A percentile compares a stretch with the other conserved stretches of the same genome.
Evolutionary conservation across 129 eudicot species (phyloP).

Genomic region (Flaveria sonorensis): DNA sequence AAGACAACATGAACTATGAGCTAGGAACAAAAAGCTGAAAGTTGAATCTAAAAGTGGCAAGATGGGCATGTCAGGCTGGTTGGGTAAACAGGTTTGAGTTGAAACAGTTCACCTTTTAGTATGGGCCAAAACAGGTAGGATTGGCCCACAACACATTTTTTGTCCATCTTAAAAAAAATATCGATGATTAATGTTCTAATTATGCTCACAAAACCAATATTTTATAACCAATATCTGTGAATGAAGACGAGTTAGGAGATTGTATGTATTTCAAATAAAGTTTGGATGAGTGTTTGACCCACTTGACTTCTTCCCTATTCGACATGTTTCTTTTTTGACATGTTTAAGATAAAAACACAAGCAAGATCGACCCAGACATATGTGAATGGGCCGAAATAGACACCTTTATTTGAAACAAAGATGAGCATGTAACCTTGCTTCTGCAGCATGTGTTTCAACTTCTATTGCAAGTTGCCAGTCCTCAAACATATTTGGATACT

Average conservation of each 20-base stretch:
- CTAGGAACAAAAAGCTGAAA: neutral
- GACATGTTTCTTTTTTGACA: neutral
- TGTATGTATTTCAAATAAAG: neutral
- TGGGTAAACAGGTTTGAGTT: neutral
- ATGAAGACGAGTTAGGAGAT: neutral
- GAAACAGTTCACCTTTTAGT: neutral
- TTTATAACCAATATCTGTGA: neutral
- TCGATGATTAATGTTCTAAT: neutral
- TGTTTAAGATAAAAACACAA: neutral
- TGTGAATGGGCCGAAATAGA: neutral
- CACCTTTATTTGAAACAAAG: neutral
- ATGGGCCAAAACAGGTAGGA: neutral
- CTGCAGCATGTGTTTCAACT: constrained; percentile 83
- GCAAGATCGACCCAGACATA: neutral
- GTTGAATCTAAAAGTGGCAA: neutral
- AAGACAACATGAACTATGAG: neutral
- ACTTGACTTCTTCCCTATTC: neutral
- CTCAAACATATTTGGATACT: constrained; percentile 94
- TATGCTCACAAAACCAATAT: constrained; percentile 1
- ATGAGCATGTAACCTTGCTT: constrained; percentile 51
- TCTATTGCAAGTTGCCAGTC: constrained; percentile 95
- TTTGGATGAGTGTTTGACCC: neutral
- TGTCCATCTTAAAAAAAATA: neutral
- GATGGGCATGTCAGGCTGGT: neutral
- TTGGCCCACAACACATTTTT: neutral